phyloP scores from a whole-genome alignment of 495 filamentous ascomycete species.

The Aspergillus bridgeri region DNA sequence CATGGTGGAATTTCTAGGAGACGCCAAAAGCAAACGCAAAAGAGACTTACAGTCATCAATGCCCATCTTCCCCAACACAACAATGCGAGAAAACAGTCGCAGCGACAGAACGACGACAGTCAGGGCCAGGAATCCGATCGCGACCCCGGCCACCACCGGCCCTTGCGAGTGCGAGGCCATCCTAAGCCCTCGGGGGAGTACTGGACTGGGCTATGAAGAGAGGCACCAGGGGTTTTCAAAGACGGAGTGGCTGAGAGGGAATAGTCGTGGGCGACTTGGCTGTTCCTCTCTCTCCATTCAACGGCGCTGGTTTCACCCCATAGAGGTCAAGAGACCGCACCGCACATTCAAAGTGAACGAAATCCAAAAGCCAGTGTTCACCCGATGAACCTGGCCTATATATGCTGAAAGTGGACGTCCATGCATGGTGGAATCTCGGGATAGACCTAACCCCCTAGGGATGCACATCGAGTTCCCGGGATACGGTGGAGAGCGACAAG shows the following conservation, averaged over 20 bases:
- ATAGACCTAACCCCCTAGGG: not conserved
- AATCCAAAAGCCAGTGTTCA: not conserved
- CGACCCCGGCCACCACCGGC: constrained; percentile 27
- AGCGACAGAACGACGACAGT: constrained; percentile 34
- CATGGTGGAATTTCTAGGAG: not conserved
- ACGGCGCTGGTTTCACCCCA: not conserved
- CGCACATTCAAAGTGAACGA: not conserved
- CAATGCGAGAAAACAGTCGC: constrained; percentile 35
- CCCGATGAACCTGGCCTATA: not conserved
- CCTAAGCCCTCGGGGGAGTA: not conserved
- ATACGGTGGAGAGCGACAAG: not conserved
- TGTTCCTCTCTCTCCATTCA: not conserved
- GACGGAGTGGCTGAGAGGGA: not conserved
- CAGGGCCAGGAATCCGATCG: constrained; percentile 33
- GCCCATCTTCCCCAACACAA: constrained; percentile 32
- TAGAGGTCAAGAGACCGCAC: not conserved
- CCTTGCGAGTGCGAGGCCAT: constrained; percentile 26
- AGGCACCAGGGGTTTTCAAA: not conserved
- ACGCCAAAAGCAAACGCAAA: no score
- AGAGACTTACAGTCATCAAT: constrained; percentile 35
- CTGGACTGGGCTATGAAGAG: not conserved
- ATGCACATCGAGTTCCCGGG: not conserved
- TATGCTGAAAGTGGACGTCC: not conserved
- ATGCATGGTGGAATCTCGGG: not conserved
- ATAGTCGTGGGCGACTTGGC: not conserved